Base-by-base conservation (phyloP, 1,139 yeast species). In the Pichia sp. region DNA sequence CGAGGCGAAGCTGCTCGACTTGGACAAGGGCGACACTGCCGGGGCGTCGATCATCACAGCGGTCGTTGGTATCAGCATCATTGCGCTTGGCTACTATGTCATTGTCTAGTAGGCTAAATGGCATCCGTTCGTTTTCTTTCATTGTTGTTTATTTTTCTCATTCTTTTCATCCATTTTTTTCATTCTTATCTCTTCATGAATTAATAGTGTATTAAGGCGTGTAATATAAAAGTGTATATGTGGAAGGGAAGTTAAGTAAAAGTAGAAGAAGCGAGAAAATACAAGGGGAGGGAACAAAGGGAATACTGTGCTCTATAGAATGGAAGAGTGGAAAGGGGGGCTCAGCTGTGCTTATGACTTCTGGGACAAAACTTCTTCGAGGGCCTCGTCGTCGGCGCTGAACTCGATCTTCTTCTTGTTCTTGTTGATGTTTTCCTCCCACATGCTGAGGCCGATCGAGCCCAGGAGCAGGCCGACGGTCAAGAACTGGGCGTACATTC, bases 21-120 rank as follows among this genome's bases (percentile, higher is more conserved):
- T 89, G 50, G 76, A 76, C 46, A 66, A 73, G 1, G 87, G 85
- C 51, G 97, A 90, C 67, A 79, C 73, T 59, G 97, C 95, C 0
- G 97, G 97, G 55, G 97, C 97, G 0, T 89, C 93, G 48, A 80
- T 90, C 51, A 81, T 90, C 57, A 92, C 97, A 1, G 89, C 87
- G 8, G 68, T 90, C 38, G 76, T 90, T 51, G 85, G 90, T 53
- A 76, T 81, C 4, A 77, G 85, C 3, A 72, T 89, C 50, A 72
- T 87, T 43, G 88, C 82, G 6, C 73, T 85, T 44, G 84, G 85
- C 8, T 57, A 50, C 45, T 57, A 47, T 45, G 57, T 54, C 38
- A 51, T 56, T 46, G 47, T 56, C n/a, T 56, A 52, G 34, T 11
- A 31, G 8, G 34, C 11, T 31, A 4, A 19, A 3, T 19, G 23